Conservation (phyloP, 2,329 filamentous ascomycete species). For the Alternaria longipes region DNA sequence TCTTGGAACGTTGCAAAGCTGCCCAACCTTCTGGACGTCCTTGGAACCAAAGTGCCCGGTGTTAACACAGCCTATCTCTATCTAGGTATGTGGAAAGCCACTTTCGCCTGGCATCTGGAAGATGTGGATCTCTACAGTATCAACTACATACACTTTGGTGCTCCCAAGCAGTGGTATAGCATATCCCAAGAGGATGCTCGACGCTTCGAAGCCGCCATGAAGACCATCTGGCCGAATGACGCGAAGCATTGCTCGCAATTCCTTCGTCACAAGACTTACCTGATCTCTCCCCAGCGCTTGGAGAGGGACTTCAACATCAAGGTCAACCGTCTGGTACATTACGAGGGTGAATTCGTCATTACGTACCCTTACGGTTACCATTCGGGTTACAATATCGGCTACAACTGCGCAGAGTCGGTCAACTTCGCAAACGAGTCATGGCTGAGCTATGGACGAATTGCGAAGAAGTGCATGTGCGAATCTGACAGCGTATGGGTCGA, state of each 20-base stretch:
- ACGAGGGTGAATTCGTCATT: slow-evolving; percentile 97
- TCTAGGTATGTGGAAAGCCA: slow-evolving; percentile 99
- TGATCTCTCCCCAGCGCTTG: slow-evolving; percentile 90
- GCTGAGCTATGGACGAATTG: slow-evolving; percentile 93
- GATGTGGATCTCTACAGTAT: slow-evolving; percentile 99
- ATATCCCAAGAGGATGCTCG: slow-evolving; percentile 95
- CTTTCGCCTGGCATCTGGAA: slow-evolving; percentile 98
- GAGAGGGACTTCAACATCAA: slow-evolving; percentile 91
- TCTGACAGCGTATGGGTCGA: slow-evolving; percentile 99
- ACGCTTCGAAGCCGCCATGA: slow-evolving; percentile 94
- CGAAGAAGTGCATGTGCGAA: slow-evolving; percentile 96
- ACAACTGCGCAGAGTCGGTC: slow-evolving; percentile 98
- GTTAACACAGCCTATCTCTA: slow-evolving; percentile 99
- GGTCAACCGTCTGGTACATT: slow-evolving; percentile 94
- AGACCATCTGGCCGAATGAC: slow-evolving; percentile 91
- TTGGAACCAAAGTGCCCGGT: slow-evolving; percentile 94
- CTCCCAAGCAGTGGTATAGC: slow-evolving; percentile 99
- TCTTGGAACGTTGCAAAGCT: slow-evolving; percentile 95
- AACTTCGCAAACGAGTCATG: slow-evolving; percentile 97
- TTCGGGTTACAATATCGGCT: slow-evolving; percentile 96
- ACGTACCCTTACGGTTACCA: slow-evolving; percentile 99
- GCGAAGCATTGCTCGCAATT: slow-evolving; percentile 97
- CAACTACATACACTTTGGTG: slow-evolving; percentile 99
- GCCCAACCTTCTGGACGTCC: slow-evolving; percentile 89
- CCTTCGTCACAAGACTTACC: slow-evolving; percentile 94